These are phyloP conservation scores for Leucocoprinus sp. DNA, from an alignment of 768 basidiomycete species.

Conservation along the genomic window DNA sequence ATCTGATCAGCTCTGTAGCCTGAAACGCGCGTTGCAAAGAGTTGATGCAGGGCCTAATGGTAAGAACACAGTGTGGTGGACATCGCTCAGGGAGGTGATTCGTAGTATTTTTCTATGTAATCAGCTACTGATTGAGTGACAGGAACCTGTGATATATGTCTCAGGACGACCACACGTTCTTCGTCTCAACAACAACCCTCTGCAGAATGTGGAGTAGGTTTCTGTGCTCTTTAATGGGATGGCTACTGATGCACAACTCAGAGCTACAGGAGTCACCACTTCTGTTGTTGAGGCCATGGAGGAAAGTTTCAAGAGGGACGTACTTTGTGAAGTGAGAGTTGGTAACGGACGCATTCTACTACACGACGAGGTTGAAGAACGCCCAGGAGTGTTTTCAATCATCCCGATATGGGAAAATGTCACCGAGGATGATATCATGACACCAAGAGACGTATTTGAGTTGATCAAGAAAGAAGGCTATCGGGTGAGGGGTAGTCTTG, in stretches of 20 bases:
- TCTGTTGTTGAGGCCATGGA: conserved; percentile 91
- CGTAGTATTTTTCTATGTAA: no score
- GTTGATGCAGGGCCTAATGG: conserved; percentile 82
- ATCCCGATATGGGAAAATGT: conserved; percentile 95
- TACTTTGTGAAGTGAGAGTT: conserved; percentile 69
- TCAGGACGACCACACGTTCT: conserved; percentile 85
- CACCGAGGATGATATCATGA: conserved; percentile 74
- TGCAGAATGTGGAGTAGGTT: conserved; percentile 89
- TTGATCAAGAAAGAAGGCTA: conserved; percentile 72
- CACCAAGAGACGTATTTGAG: conserved; percentile 75
- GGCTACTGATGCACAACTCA: conserved; percentile 19
- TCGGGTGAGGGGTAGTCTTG: conserved; percentile 36
- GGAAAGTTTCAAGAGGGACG: conserved; percentile 75
- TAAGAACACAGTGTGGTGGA: conserved; percentile 77
- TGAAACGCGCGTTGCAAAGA: conserved; percentile 68
- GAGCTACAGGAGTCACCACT: conserved; percentile 91
- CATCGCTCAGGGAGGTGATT: conserved; percentile 86
- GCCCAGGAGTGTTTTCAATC: conserved; percentile 82
- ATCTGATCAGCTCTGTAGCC: conserved; percentile 29
- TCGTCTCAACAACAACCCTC: conserved; percentile 75
- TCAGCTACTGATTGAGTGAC: background rate
- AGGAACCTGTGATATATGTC: conserved; percentile 93
- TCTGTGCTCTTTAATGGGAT: background rate
- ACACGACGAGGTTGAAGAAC: conserved; percentile 93
- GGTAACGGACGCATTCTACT: conserved; percentile 75